Base-by-base conservation (phyloP, 2,329 filamentous ascomycete genomes). In the Fusarium graminum region DNA sequence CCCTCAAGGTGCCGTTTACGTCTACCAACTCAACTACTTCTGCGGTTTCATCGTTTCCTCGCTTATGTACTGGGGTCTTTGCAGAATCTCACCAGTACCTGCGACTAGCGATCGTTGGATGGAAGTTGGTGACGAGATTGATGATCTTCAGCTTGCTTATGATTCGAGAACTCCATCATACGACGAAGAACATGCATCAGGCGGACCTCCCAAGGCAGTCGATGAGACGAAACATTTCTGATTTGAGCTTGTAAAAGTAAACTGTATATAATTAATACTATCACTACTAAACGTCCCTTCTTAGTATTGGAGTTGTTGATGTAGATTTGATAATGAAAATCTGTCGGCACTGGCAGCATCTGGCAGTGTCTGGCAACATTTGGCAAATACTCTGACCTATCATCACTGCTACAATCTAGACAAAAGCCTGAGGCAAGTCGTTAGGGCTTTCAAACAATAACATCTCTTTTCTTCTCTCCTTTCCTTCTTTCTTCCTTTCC, bases 11-110 rank as follows among this genome's bases (percentile, higher is more conserved):
- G 94, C 94, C 3, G 88, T 85, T 1, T 96, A 96, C 74, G 88
- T 97, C 60, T 97, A 97, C 82, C 92, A 93, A 68, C 74, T 97
- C 71, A 97, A 97, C 78, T 97, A 94, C 81, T 96, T 97, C 76
- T 86, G 86, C 41, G 94, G 94, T 0, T 94, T 97, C 75, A 82
- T 92, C 44, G 85, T 96, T 12, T 86, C 92, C 0, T 81, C 81
- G 0, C 74, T 66, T 0, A 79, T 89, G 9, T 97, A 97, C 79
- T 96, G 86, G 80, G 53, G 76, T 0, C 81, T 97, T 2, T 93
- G 90, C 76, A 85, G 80, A 58, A 32, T 93, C 26, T 91, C 80
- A 64, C 93, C 93, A 0, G 79, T 97, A 0, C 90, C 91, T 0
- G 93, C 90, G 1, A 89, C 85, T 6, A 94, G 91, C 74, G 85